Conservation (phyloP, 73 alveolate species). For the Paramecium octaurelia region DNA sequence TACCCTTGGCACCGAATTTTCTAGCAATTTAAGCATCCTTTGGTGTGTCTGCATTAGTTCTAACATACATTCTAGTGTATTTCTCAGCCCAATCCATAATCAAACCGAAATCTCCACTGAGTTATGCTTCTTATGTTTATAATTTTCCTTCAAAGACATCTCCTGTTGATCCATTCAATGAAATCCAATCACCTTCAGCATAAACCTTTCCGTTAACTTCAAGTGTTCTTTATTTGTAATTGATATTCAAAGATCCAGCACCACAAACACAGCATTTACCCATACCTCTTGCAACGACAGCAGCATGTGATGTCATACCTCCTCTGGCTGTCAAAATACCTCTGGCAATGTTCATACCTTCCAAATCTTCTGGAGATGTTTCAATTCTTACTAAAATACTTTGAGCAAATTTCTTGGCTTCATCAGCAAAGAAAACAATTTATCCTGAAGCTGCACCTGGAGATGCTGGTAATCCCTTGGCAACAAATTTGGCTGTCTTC, state of each 20-base stretch:
- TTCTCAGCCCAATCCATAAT: slow-evolving; percentile 79
- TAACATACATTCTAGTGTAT: slow-evolving; percentile 71
- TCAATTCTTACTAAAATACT: slow-evolving; percentile 73
- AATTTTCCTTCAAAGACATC: slow-evolving; percentile 73
- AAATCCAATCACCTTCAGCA: slow-evolving; percentile 76
- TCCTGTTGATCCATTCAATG: slow-evolving; percentile 79
- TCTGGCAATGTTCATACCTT: slow-evolving; percentile 74
- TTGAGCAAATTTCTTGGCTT: slow-evolving; percentile 67
- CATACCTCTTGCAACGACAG: slow-evolving; percentile 85
- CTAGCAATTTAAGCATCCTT: slow-evolving; percentile 77
- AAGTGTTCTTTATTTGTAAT: slow-evolving; percentile 57
- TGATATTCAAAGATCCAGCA: slow-evolving; percentile 62
- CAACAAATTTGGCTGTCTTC: slow-evolving; percentile 52
- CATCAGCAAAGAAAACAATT: slow-evolving; percentile 76
- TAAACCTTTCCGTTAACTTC: slow-evolving; percentile 56
- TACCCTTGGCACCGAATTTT: slow-evolving; percentile 84
- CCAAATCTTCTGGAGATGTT: slow-evolving; percentile 81
- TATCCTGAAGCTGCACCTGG: slow-evolving; percentile 87
- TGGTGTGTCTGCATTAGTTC: slow-evolving; percentile 83
- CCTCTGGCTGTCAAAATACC: slow-evolving; percentile 79
- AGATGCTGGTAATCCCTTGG: slow-evolving; percentile 69
- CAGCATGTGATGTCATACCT: slow-evolving; percentile 88
- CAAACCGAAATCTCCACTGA: slow-evolving; percentile 68
- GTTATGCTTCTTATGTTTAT: slow-evolving; percentile 68
- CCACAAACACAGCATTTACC: slow-evolving; percentile 81